phyloP scores from a whole-genome alignment of 805 yeast genomes.

The Starmerella potacharoeniae region DNA sequence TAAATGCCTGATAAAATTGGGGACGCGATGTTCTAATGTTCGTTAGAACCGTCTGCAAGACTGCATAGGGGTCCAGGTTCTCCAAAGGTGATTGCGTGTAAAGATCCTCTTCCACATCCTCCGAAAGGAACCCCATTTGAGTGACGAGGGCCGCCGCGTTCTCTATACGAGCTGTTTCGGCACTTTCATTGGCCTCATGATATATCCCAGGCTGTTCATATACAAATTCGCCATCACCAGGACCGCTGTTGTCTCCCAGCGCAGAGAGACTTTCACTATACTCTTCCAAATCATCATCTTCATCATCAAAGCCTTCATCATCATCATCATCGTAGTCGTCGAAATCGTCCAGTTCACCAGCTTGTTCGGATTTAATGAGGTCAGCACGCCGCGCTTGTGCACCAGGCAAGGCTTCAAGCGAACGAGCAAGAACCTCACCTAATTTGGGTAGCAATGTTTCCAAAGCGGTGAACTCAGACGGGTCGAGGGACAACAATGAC shows the following conservation, averaged over 20 bases:
- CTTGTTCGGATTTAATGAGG: slow-evolving; percentile 46
- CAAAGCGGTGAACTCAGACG: slow-evolving; percentile 27
- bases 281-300: slow-evolving; percentile 28
- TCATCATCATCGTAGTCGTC: slow-evolving; percentile 30
- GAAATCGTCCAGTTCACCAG: slow-evolving; percentile 26
- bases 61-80: slow-evolving; percentile 54
- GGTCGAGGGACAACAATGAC: slow-evolving; percentile 34
- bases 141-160: background rate
- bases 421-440: slow-evolving; percentile 39
- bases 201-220: slow-evolving; percentile 13
- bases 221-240: slow-evolving; percentile 12
- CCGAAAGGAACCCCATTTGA: slow-evolving; percentile 34
- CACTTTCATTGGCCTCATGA: slow-evolving; percentile 23
- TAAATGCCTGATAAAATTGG: slow-evolving; percentile 38
- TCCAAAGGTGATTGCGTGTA: slow-evolving; percentile 72
- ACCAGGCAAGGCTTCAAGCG: slow-evolving; percentile 53
- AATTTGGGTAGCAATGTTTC: slow-evolving; percentile 33
- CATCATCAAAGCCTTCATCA: slow-evolving; percentile 26
- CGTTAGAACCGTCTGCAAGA: slow-evolving; percentile 46
- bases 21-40: slow-evolving; percentile 40
- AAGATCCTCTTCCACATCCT: slow-evolving; percentile 73
- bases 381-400: slow-evolving; percentile 59
- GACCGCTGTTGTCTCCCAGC: background rate
- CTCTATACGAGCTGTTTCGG: background rate
- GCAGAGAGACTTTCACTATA: slow-evolving; percentile 9